Evolutionary conservation across 768 basidiomycete genomes (phyloP), one percentile per base, ranked within the genome.

Genomic region (Lactarius trivialis): DNA sequence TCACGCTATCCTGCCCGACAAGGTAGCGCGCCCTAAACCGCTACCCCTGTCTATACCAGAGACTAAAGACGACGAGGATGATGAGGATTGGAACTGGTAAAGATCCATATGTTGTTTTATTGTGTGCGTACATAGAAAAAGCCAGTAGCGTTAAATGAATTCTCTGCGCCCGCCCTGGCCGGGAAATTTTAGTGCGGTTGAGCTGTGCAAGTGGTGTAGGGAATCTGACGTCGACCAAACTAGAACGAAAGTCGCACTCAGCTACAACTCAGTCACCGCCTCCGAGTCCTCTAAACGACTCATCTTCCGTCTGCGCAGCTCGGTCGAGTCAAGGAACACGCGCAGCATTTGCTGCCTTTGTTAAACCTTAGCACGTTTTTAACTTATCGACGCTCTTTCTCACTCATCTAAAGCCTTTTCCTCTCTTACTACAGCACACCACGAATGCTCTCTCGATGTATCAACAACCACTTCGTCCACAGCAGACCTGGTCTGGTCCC

Each of bases 31-130:
- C 41, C 26, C 55, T 34, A 24, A 39, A 41, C 43, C 14, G 0
- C 8, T 30, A 37, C 36, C 43, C 19, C 24, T 41, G 6, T 19
- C 60, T 19, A 51, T 21, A 28, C 21, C 21, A 19, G 51, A 24
- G 24, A 26, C 33, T 17, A 58, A 50, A n/a, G 60, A 65, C 7
- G 66, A 61, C 1, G 60, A 58, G 12, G 63, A 65, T 8, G 66
- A 67, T 30, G 64, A 65, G n/a, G 64, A 63, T 24, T 67, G 67
- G 67, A 67, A 67, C 28, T 67, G 67, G 67, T 67, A 66, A 56
- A 56, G 8, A n/a, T 6, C 15, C 37, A 45, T 45, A 21, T 45
- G 43, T 45, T 45, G 43, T 45, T n/a, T 45, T 45, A 11, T 9
- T 36, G 12, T 17, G 37, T 1, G 37, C 37, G 12, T 39, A 39